Base-by-base conservation (phyloP, 1,139 yeast species). In the Saccharomyces hybrid region DNA sequence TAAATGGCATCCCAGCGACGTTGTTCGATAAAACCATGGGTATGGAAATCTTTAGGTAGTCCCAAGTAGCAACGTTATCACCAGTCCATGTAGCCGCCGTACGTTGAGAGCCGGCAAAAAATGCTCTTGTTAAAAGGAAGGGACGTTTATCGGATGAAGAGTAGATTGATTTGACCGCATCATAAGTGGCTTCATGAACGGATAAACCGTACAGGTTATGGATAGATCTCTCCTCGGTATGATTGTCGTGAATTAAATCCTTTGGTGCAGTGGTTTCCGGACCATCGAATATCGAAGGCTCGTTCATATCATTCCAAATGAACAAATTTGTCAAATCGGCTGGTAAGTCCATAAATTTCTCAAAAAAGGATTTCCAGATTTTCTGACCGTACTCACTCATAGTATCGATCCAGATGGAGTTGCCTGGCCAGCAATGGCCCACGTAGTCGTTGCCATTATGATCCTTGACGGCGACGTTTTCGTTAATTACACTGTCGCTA, bases 381-480 rank as follows among this genome's bases (percentile, higher is more conserved):
- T 66, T 65, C 54, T 75, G 80, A 1, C 88, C 79, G 1, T 73
- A 67, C 0, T 95, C 90, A 63, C 84, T 81, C 57, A 89, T 71
- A 0, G 96, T 78, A 63, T 93, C 99, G 51, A 93, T 80, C 98
- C 99, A 93, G 2, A 89, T 77, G 0, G 96, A 86, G 62, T 88
- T 91, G 0, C 99, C 99, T 0, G 99, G 98, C 99, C 99, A 93
- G 71, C 99, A 93, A 69, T 90, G 95, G 2, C 97, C 99, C 56
- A 79, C 76, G 67, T 77, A 91, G 2, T 83, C 72, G 0, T 73
- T 69, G 48, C 81, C 82, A 20, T 77, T 76, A 55, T 77, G 73
- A 56, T 76, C 73, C 54, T 67, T 65, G 9, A 85, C 71, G 0
- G 76, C 77, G 23, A 76, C 64, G 23, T 71, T 64, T 28, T 76